Percentiles rank a stretch among this genome's conserved stretches.
Evolutionary conservation across 768 basidiomycete genomes (phyloP).

Genomic region (Leccinum rimulosum): DNA sequence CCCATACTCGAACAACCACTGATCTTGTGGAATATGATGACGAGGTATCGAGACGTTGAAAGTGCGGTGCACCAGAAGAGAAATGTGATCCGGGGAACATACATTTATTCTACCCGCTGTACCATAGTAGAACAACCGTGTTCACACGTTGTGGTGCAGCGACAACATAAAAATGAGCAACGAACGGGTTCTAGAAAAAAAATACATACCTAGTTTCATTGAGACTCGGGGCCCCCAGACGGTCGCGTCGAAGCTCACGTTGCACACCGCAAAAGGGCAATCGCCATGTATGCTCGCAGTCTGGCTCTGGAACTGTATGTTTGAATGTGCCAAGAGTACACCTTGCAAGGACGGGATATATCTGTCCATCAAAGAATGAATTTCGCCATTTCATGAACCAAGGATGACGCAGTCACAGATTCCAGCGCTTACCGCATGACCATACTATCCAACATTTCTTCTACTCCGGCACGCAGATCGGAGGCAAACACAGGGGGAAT

Average conservation of each 20-base stretch:
- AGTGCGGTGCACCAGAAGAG: slow-evolving; percentile 83
- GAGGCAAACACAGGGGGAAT: slow-evolving; percentile 80
- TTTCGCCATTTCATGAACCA: neutral
- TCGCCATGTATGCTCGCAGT: slow-evolving; percentile 73
- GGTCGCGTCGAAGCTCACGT: slow-evolving; percentile 76
- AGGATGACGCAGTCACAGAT: slow-evolving; percentile 3
- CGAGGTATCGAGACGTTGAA: slow-evolving; percentile 96
- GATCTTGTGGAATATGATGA: slow-evolving; percentile 78
- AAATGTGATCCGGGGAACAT: slow-evolving; percentile 89
- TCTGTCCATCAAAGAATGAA: slow-evolving; percentile 40
- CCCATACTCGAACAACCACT: slow-evolving; percentile 86
- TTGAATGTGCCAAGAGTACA: slow-evolving; percentile 84
- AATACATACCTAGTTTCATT: slow-evolving; percentile 67
- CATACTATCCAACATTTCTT: slow-evolving; percentile 92
- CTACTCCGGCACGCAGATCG: slow-evolving; percentile 69
- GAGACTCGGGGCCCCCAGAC: slow-evolving; percentile 87
- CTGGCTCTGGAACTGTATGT: slow-evolving; percentile 61
- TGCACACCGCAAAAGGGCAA: slow-evolving; percentile 80
- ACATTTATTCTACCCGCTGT: slow-evolving; percentile 84
- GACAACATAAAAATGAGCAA: neutral
- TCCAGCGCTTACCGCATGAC: slow-evolving; percentile 77
- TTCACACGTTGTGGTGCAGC: neutral
- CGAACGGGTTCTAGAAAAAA: neutral
- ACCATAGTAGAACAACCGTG: neutral
- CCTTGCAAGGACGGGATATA: slow-evolving; percentile 86